Base-by-base conservation (phyloP, 2,329 filamentous ascomycete genomes). In the Aspergillus quadrilineatus region DNA sequence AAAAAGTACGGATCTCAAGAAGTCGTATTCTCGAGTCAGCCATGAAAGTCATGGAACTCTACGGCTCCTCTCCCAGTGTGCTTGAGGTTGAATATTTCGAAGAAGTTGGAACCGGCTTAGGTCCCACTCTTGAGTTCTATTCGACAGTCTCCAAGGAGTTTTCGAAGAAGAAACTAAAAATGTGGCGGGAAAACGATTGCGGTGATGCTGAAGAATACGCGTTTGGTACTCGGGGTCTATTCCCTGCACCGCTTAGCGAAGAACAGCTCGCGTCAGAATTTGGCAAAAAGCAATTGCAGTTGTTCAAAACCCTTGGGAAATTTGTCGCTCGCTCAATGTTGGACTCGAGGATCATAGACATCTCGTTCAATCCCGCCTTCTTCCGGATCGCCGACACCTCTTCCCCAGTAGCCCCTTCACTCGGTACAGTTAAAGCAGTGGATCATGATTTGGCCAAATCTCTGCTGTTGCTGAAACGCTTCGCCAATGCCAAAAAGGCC, bases 71-170 rank as follows among this genome's bases (percentile, higher is more conserved):
- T 1, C 90, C 96, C 57, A 97, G 93, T 71, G 90, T 97, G 29
- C 78, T 99, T 0, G 94, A 99, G 69, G 93, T 99, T 1, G 95
- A 99, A 69, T 99, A 99, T 69, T 99, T 99, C 65, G 94, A 97
- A 67, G 94, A 99, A 75, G 94, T 99, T 22, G 94, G 94, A 55
- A 99, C 95, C 26, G 94, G 94, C 46, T 81, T 99, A 45, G 94
- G 94, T 0, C 94, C 94, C 4, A 99, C 94, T 0, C 82, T 99
- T 12, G 94, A 99, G 71, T 99, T 99, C 72, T 99, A 99, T 75
- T 96, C 94, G 0, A 96, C 90, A 0, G 93, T 97, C 1, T 99
- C 94, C 0, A 94, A 90, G 66, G 94, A 99, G 71, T 97, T 97
- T 68, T 93, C 90, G 0, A 96, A 94, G 80, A 97, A 93, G 82